Evolutionary conservation across 208 protist species (phyloP), one percentile per base, ranked within the genome.

Genomic region (Leishmania gerbilli): DNA sequence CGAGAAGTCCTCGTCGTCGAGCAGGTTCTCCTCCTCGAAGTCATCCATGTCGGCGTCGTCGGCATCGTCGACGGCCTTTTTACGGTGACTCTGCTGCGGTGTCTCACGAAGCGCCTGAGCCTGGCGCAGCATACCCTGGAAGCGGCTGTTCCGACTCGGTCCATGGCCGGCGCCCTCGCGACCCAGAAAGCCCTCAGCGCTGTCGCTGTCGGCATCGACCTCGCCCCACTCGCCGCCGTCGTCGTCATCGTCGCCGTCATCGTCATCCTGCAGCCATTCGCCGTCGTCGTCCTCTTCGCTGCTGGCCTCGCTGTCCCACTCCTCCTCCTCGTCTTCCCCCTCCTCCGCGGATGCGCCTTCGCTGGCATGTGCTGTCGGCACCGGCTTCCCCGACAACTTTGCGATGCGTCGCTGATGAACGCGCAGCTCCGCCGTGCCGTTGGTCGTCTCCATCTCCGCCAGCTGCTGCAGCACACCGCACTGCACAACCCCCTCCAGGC

Each of bases 1-100:
- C 47, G 90, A 84, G 86, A 96, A 95, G 80, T 94, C 90, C 17
- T 88, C 87, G 34, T 95, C 91, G 49, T 94, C 91, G 11, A 95
- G 84, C 40, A 95, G 71, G 82, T 97, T 92, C 24, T 94, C 91
- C 42, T 93, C 88, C 34, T 89, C 87, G 19, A 89, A 83, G 68
- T 94, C 87, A 40, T 87, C 81, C 34, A 89, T 67, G 58, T 84
- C 82, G 49, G 68, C 74, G 64, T 77, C 85, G 60, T 81, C 78
- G 37, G 5, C 76, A 0, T 49, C 45, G 45, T 5, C 51, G 45
- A 34, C 77, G 0, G 45, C 27, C 34, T 68, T 55, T 40, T 37
- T 53, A 19, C 27, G 42, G 40, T 49, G 47, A 9, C 77, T 47
- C 60, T 84, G 55, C 19, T 78, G 68, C 58, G 71, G 37, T 55